phyloP scores from a whole-genome alignment of 768 basidiomycete genomes.

The Phanerochaete sordida region DNA sequence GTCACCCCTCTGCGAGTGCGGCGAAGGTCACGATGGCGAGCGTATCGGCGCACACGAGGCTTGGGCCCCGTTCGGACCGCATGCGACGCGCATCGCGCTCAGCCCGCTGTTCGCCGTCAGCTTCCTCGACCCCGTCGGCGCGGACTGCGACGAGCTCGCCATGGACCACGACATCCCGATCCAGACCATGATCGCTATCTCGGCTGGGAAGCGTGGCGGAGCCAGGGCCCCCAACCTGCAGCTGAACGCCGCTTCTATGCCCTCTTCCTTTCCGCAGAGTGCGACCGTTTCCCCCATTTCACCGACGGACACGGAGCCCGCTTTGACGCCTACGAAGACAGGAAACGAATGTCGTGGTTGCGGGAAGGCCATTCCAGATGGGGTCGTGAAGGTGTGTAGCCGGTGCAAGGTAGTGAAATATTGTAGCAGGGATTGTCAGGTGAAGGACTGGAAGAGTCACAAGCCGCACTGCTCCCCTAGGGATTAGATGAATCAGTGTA shows the following conservation, averaged over 20 bases:
- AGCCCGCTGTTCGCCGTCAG: slow-evolving; percentile 50
- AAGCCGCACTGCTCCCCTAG: neutral
- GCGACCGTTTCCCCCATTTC: neutral
- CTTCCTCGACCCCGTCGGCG: slow-evolving; percentile 38
- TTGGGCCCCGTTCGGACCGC: slow-evolving; percentile 40
- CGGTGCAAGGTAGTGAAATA: slow-evolving; percentile 1
- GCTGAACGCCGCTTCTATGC: neutral
- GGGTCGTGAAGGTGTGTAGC: neutral
- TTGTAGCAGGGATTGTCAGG: slow-evolving; percentile 6
- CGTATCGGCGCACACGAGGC: slow-evolving; percentile 26
- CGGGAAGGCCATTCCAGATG: neutral
- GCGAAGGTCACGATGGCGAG: slow-evolving; percentile 39
- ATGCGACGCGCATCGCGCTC: slow-evolving; percentile 46
- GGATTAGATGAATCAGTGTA: too few species aligned
- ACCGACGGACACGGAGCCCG: neutral
- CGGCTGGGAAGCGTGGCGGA: neutral
- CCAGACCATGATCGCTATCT: too few species aligned
- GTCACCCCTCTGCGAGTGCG: slow-evolving; percentile 50
- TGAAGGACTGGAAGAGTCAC: slow-evolving; percentile 5
- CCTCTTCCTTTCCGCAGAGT: neutral
- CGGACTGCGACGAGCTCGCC: neutral
- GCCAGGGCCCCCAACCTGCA: neutral
- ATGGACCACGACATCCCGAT: neutral
- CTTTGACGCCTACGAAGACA: too few species aligned
- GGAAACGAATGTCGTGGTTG: neutral